Evolutionary conservation across 225 moss, liverwort and hornwort species (phyloP).

Genomic region (Bryum argenteum): DNA sequence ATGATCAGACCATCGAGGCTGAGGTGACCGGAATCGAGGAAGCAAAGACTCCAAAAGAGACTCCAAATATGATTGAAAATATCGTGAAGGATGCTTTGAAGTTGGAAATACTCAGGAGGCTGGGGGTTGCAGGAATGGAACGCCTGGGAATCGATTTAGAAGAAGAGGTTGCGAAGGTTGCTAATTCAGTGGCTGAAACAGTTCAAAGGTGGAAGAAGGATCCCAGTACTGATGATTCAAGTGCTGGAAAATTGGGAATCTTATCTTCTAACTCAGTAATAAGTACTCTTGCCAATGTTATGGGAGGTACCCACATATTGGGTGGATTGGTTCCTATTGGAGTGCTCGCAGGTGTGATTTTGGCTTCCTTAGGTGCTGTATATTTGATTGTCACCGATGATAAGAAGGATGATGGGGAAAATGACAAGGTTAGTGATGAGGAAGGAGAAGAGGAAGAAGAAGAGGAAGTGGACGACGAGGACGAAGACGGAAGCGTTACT

Average conservation of each 20-base stretch:
- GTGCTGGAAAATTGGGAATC: constrained; percentile 60
- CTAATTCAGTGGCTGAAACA: constrained; percentile 63
- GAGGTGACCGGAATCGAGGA: constrained; percentile 31
- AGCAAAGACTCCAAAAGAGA: constrained; percentile 29
- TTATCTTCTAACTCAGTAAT: constrained; percentile 56
- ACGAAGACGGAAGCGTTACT: constrained; percentile 18
- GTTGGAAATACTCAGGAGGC: constrained; percentile 76
- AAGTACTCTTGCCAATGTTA: constrained; percentile 50
- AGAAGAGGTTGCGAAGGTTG: constrained; percentile 67
- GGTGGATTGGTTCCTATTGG: constrained; percentile 74
- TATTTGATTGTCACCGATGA: constrained; percentile 76
- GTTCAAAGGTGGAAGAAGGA: constrained; percentile 51
- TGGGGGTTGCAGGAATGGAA: constrained; percentile 83
- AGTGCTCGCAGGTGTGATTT: constrained; percentile 81
- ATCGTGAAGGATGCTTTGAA: constrained; percentile 75
- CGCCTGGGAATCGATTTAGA: constrained; percentile 77
- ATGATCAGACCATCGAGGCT: constrained; percentile 36
- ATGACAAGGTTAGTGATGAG: constrained; percentile 19
- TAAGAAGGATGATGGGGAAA: constrained; percentile 35
- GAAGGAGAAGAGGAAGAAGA: constrained; percentile 15
- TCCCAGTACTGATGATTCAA: constrained; percentile 25
- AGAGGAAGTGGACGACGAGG: constrained; percentile 21
- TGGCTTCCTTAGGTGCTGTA: constrained; percentile 80
- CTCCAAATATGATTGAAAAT: constrained; percentile 40
- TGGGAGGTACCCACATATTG: constrained; percentile 60